Conservation (phyloP, 2,329 filamentous ascomycete genomes). For the Diplocarpon mali region DNA sequence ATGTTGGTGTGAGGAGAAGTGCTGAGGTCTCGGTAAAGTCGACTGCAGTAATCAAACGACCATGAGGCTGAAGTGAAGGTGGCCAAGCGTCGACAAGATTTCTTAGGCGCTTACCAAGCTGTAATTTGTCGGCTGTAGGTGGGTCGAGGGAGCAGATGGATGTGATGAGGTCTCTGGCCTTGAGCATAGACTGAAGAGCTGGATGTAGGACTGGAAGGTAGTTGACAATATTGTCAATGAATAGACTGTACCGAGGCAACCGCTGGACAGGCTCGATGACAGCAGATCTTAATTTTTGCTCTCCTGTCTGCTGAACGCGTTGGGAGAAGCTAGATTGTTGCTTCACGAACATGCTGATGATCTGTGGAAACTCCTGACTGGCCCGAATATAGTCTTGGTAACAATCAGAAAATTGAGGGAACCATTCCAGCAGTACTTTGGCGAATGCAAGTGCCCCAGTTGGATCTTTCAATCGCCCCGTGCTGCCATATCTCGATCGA, state of each 20-base stretch:
- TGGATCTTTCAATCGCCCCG: conserved; percentile 50
- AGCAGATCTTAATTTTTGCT: conserved; percentile 81
- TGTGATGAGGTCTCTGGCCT: conserved; percentile 84
- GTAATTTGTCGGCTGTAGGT: conserved; percentile 57
- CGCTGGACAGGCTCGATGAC: conserved; percentile 95
- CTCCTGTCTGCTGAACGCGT: conserved; percentile 70
- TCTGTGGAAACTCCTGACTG: conserved; percentile 75
- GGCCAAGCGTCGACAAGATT: conserved; percentile 74
- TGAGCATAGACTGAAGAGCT: conserved; percentile 70
- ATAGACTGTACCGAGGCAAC: conserved; percentile 83
- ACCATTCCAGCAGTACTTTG: conserved; percentile 77
- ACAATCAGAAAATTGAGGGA: conserved; percentile 80
- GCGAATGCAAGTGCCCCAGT: conserved; percentile 71
- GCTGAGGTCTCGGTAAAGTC: conserved; percentile 70
- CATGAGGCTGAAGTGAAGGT: conserved; percentile 55
- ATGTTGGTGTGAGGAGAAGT: conserved; percentile 41
- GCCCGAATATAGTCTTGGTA: conserved; percentile 90
- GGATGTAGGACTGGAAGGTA: conserved; percentile 79
- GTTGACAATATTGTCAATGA: conserved; percentile 90
- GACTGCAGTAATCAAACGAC: conserved; percentile 68
- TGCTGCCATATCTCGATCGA: conserved; percentile 34
- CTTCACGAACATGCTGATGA: conserved; percentile 70
- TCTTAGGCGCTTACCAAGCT: conserved; percentile 61
- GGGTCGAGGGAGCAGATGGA: conserved; percentile 93
- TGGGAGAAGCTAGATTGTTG: conserved; percentile 74